phyloP scores from a whole-genome alignment of 202 grass and related monocot species.

The Dendrocalamus latiflorus region DNA sequence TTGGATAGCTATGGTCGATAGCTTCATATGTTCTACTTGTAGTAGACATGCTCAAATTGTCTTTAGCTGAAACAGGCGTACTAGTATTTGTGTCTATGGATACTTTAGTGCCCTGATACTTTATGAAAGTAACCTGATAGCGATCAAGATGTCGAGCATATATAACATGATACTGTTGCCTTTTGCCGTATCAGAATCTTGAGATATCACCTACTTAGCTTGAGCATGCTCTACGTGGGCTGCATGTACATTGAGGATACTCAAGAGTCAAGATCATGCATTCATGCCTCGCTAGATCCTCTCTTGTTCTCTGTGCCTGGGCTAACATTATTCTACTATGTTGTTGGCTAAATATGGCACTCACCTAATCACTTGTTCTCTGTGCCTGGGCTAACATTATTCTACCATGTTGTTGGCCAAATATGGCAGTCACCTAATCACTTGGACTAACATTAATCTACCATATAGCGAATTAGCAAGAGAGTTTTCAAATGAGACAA shows the following conservation, averaged over 20 bases:
- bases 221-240: too few species aligned
- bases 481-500: background rate
- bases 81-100: background rate
- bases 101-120: slow-evolving; percentile 11
- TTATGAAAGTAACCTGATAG: slow-evolving; percentile 12
- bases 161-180: slow-evolving; percentile 14
- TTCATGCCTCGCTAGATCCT: background rate
- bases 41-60: background rate
- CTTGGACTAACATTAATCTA: background rate
- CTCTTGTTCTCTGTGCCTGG: too few species aligned
- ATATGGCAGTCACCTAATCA: background rate
- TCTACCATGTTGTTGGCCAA: background rate
- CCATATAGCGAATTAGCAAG: background rate
- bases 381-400: too few species aligned
- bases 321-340: too few species aligned
- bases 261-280: too few species aligned
- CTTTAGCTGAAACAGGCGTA: slow-evolving; percentile 14
- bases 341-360: too few species aligned
- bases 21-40: slow-evolving; percentile 4
- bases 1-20: slow-evolving; percentile 19
- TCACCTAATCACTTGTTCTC: too few species aligned
- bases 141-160: background rate
- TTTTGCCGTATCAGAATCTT: slow-evolving; percentile 25
- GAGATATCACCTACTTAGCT: background rate
- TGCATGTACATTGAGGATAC: too few species aligned